A percentile compares a stretch with the other conserved stretches of the same genome.
phyloP scores from a whole-genome alignment of 2,329 filamentous ascomycete genomes.

The Aspergillus sclerotialis region DNA sequence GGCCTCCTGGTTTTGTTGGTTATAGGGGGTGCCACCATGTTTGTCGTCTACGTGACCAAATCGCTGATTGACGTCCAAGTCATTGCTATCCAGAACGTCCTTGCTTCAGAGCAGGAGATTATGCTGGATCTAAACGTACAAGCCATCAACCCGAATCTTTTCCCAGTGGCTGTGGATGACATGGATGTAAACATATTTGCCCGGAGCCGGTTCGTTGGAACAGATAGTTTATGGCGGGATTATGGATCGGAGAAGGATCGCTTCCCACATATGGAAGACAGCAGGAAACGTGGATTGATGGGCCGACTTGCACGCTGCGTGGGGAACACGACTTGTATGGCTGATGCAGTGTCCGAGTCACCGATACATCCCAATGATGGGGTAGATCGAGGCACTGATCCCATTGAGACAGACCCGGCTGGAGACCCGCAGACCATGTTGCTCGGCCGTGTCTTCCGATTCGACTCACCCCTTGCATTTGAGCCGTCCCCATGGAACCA shows the following conservation, averaged over 20 bases:
- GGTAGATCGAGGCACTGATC: conserved; percentile 54
- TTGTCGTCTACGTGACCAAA: conserved; percentile 87
- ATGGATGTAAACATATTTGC: conserved; percentile 92
- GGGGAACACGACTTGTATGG: conserved; percentile 12
- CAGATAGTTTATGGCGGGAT: conserved; percentile 38
- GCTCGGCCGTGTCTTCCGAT: conserved; percentile 78
- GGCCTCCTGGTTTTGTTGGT: conserved; percentile 73
- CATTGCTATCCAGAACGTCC: conserved; percentile 75
- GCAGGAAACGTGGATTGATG: conserved; percentile 25
- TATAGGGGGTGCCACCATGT: conserved; percentile 75
- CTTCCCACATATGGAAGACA: conserved; percentile 26
- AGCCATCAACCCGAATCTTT: conserved; percentile 87
- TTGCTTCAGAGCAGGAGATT: conserved; percentile 88
- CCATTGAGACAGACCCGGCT: conserved; percentile 51
- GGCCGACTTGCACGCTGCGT: conserved; percentile 21
- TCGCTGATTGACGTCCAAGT: conserved; percentile 74
- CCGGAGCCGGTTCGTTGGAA: conserved; percentile 82
- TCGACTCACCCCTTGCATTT: conserved; percentile 83
- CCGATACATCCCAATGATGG: conserved; percentile 20
- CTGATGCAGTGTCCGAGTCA: conserved; percentile 8
- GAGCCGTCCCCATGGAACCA: conserved; percentile 83
- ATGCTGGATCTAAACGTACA: conserved; percentile 87
- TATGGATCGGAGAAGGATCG: conserved; percentile 18
- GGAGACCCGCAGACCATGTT: conserved; percentile 72
- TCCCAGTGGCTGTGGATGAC: conserved; percentile 76